phyloP scores from a whole-genome alignment of 2,329 filamentous ascomycete species.

The Trichoderma breve region DNA sequence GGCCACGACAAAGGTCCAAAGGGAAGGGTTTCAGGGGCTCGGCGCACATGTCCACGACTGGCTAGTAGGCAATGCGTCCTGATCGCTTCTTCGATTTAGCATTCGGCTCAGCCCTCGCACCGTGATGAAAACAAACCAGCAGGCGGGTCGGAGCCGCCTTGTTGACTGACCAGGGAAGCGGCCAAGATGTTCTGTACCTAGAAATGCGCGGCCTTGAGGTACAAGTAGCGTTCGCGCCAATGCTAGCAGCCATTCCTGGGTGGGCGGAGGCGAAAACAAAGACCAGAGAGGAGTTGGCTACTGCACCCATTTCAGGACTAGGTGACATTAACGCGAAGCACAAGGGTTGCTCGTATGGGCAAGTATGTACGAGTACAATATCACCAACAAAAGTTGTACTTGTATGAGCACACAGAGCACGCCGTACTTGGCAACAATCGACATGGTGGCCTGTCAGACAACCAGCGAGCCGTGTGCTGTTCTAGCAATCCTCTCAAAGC shows the following conservation, averaged over 20 bases:
- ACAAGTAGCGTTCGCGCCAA: slow-evolving; percentile 11
- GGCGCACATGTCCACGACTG: slow-evolving; percentile 26
- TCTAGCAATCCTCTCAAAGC: background rate
- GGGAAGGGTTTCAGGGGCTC: slow-evolving; percentile 62
- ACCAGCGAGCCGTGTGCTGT: background rate
- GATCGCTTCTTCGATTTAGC: slow-evolving; percentile 2
- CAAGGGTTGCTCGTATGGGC: background rate
- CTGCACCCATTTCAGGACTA: background rate
- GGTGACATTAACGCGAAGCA: background rate
- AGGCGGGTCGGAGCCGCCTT: slow-evolving; percentile 4
- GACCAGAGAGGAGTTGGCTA: background rate
- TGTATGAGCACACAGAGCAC: background rate
- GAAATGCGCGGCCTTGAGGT: slow-evolving; percentile 9
- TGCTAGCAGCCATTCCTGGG: slow-evolving; percentile 3
- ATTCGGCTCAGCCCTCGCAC: background rate
- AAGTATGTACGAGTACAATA: background rate
- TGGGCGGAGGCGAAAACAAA: slow-evolving; percentile 1
- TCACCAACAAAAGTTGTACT: background rate
- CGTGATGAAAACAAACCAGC: background rate
- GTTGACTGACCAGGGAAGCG: background rate
- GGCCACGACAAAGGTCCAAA: slow-evolving; percentile 65
- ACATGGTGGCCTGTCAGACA: background rate
- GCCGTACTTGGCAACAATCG: slow-evolving; percentile 6
- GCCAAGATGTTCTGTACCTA: background rate
- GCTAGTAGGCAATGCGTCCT: slow-evolving; percentile 14